A percentile compares a stretch with the other conserved stretches of the same genome.
These are phyloP conservation scores for Hanseniaspora uvarum DNA, from an alignment of 1,139 yeast species.

Conservation along the genomic window DNA sequence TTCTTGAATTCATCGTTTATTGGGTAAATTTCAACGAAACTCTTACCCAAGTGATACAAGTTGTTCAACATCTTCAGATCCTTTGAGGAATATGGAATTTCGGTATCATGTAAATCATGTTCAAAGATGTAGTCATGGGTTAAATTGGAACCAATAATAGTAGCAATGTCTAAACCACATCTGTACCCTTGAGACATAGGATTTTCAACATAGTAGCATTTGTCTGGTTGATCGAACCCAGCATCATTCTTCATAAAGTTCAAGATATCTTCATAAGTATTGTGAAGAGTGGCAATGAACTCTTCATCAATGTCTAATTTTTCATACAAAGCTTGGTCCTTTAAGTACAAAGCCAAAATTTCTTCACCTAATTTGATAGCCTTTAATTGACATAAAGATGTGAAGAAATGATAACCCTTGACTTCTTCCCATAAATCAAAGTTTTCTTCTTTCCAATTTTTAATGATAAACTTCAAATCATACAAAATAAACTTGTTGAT, in stretches of 20 bases:
- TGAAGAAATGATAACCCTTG: constrained; percentile 63
- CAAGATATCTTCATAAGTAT: constrained; percentile 22
- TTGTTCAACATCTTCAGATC: constrained; percentile 52
- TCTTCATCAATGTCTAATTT: constrained; percentile 8
- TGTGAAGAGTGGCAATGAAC: constrained; percentile 18
- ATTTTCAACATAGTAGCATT: constrained; percentile 58
- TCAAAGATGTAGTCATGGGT: constrained; percentile 45
- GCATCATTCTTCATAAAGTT: constrained; percentile 34
- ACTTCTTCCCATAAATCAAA: constrained; percentile 95
- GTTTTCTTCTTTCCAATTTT: constrained; percentile 52
- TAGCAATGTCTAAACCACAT: constrained; percentile 71
- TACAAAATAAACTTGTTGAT: constrained; percentile 52
- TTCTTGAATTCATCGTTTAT: constrained; percentile 44
- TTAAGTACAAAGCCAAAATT: constrained; percentile 3
- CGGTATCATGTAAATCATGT: constrained; percentile 16
- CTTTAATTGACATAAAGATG: constrained; percentile 61
- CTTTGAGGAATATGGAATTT: constrained; percentile 52
- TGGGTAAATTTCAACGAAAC: constrained; percentile 67
- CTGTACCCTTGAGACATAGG: constrained; percentile 45
- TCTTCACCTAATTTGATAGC: constrained; percentile 52
- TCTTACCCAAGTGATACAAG: constrained; percentile 46
- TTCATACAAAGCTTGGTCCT: background rate
- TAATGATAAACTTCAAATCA: constrained; percentile 56
- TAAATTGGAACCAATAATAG: constrained; percentile 57
- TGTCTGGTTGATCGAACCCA: constrained; percentile 38